phyloP scores from a whole-genome alignment of 2,329 filamentous ascomycete species.

The Claviceps capensis region DNA sequence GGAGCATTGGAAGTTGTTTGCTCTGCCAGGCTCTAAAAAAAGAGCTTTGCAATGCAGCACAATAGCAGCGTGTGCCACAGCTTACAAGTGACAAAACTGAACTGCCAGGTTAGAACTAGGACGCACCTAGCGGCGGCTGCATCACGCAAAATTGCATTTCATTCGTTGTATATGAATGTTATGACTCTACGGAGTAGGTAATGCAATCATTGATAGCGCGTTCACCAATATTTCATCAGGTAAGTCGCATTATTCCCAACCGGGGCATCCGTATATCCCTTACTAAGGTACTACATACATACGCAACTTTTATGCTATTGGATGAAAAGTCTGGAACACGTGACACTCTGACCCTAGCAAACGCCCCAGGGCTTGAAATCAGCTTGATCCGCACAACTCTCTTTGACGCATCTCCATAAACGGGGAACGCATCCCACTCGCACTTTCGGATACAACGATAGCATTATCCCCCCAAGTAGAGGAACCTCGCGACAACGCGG shows the following conservation, averaged over 20 bases:
- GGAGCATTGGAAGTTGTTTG: not conserved
- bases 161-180: not conserved
- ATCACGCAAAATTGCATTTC: not conserved
- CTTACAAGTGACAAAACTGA: not conserved
- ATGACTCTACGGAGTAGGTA: not conserved
- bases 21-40: not conserved
- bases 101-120: not conserved
- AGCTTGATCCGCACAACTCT: conserved; percentile 16
- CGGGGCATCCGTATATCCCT: not conserved
- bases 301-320: not conserved
- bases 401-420: conserved; percentile 16
- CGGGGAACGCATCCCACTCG: conserved; percentile 21
- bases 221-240: not conserved
- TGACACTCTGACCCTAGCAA: not conserved
- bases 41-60: not conserved
- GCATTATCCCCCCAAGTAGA: conserved; percentile 7
- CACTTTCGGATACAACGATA: conserved; percentile 28
- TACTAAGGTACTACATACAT: too few relatives aligned
- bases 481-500: not conserved
- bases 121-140: not conserved
- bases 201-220: conserved; percentile 1
- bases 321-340: not conserved
- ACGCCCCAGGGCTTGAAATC: not conserved
- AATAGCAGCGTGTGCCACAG: not conserved
- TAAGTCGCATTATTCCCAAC: not conserved